Base-by-base conservation (phyloP, 805 yeast species). In the Candida saitoana region DNA sequence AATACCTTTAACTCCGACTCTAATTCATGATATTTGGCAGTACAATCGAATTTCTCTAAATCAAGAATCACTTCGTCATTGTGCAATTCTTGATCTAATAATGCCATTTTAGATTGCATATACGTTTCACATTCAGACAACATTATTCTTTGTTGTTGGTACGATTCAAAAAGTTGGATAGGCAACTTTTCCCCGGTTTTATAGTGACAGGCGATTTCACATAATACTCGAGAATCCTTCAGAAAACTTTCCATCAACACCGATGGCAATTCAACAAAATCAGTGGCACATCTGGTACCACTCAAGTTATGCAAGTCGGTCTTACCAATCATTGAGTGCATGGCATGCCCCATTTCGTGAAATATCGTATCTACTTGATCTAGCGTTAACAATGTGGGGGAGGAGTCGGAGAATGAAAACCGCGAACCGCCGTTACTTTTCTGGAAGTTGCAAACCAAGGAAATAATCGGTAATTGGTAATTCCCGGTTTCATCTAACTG, bases 291-390 rank as follows among this genome's bases (percentile, higher is more conserved):
- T 45, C 99, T 74, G 0, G 99, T 93, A 3, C 99, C 99, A 25
- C 95, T 82, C 6, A 91, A 84, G 59, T 89, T 93, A 59, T 93
- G 99, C 40, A 91, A 65, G 34, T 82, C 73, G 0, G 99, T 93
- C 47, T 91, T 75, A 0, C 98, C 99, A 16, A 93, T 66, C 96
- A 93, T 91, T 2, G 97, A 87, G 60, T 93, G 99, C 79, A 93
- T 85, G 1, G 98, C 98, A 62, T 93, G 99, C 1, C 99, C 99
- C 96, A 93, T 89, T 63, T 93, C 99, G 63, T 93, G 99, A 67
- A 93, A 93, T 15, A 93, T 67, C 0, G 99, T 93, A 53, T 91
- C 96, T 16, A 91, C 89, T 54, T 93, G 98, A 43, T 74, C 77
- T 43, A 87, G 70, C 9, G 82, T 71, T 31, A 91, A 63, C 15